Evolutionary conservation across 305 asterid genomes (phyloP).

Genomic region (Fraxinus baroniana): DNA sequence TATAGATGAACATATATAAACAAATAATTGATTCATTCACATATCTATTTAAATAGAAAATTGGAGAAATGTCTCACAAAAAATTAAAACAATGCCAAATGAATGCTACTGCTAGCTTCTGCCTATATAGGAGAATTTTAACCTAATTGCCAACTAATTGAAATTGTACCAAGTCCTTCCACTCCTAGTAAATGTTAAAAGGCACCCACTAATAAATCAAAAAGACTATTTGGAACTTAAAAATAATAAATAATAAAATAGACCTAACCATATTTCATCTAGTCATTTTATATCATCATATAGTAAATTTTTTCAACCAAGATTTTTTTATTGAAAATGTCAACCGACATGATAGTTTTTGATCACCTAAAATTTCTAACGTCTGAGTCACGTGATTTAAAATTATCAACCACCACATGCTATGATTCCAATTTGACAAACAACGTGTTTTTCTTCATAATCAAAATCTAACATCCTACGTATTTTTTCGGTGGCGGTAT

Average conservation of each 20-base stretch:
- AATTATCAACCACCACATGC: background rate
- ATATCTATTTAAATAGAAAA: background rate
- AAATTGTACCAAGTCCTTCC: background rate
- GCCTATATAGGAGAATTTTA: too few species aligned
- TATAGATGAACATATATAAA: background rate
- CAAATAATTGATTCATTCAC: background rate
- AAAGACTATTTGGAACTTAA: background rate
- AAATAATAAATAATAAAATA: too few species aligned
- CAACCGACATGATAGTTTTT: background rate
- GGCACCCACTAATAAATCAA: background rate
- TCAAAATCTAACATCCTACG: background rate
- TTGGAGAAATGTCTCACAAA: background rate
- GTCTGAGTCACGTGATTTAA: background rate
- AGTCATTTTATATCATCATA: background rate
- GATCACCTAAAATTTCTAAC: background rate
- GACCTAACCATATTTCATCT: background rate
- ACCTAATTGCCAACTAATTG: background rate
- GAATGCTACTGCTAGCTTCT: background rate
- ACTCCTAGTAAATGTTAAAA: background rate
- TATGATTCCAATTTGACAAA: background rate
- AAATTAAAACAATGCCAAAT: background rate
- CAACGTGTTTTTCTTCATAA: background rate
- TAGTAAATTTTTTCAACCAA: background rate
- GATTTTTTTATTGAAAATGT: too few species aligned
- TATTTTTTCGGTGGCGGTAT: background rate